Percentiles rank a stretch among this genome's conserved stretches.
Conservation (phyloP, 2,329 filamentous ascomycete species). For the Neophaeococcomyces mojaviensis region DNA sequence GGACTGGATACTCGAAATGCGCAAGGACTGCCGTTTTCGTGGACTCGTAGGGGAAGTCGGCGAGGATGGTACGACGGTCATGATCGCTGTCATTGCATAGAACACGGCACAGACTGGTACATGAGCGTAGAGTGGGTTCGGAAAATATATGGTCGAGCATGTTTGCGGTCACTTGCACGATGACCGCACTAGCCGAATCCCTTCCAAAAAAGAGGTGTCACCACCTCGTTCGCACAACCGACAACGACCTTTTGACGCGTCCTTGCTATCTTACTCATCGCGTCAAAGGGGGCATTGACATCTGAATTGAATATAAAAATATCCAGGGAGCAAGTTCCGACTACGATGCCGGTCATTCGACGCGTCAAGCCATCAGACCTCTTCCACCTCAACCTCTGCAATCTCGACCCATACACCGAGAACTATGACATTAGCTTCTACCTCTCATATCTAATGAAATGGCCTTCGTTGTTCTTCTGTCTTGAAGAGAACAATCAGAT, state of each 20-base stretch:
- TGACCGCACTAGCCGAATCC: background rate
- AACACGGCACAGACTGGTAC: background rate
- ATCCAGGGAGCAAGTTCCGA: background rate
- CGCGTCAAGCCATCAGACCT: slow-evolving; percentile 79
- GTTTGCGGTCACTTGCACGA: too few species aligned
- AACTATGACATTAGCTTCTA: slow-evolving; percentile 96
- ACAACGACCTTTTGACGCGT: too few species aligned
- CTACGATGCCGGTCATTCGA: slow-evolving; percentile 71
- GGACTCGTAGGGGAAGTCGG: slow-evolving; percentile 18
- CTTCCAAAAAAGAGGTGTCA: background rate
- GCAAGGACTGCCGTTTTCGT: slow-evolving; percentile 18
- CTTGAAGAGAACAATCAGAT: slow-evolving; percentile 87
- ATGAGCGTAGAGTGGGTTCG: background rate
- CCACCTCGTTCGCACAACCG: too few species aligned
- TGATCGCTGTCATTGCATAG: slow-evolving; percentile 6
- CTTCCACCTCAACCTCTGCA: slow-evolving; percentile 85
- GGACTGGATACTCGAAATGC: slow-evolving; percentile 14
- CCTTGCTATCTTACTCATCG: too few species aligned
- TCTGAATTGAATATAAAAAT: background rate
- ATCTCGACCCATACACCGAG: slow-evolving; percentile 93
- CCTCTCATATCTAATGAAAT: slow-evolving; percentile 88
- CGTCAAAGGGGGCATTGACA: too few species aligned
- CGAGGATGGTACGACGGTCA: slow-evolving; percentile 16
- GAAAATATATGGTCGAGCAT: too few species aligned
- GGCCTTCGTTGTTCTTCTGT: slow-evolving; percentile 90